phyloP scores from a whole-genome alignment of 192 early-diverging fungal genomes.

The Gorgonomyces haynaldii region DNA sequence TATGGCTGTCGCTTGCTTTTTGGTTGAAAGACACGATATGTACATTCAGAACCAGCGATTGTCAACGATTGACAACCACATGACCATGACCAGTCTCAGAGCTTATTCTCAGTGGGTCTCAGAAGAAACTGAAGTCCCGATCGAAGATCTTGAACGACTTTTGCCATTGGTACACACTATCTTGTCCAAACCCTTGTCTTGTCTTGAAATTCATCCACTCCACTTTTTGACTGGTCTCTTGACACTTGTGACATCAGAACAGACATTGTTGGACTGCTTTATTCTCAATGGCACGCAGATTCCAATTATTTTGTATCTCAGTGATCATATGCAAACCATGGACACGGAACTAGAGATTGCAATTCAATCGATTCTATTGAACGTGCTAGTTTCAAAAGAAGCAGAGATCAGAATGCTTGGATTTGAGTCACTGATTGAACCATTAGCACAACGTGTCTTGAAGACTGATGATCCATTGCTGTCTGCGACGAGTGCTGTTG shows the following conservation, averaged over 20 bases:
- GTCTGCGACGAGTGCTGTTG: no score
- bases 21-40: slow-evolving; percentile 3
- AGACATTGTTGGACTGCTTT: no score
- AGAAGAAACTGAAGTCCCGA: background rate
- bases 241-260: background rate
- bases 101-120: background rate
- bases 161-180: background rate
- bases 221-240: background rate
- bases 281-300: no score
- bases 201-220: background rate
- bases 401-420: no score
- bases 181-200: background rate
- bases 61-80: background rate
- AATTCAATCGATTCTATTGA: no score
- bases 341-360: no score
- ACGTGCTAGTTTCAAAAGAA: no score
- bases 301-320: no score
- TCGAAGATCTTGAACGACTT: background rate
- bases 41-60: background rate
- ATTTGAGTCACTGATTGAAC: no score
- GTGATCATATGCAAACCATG: no score
- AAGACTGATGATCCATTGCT: no score
- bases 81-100: background rate
- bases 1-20: background rate
- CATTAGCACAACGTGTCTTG: no score